Percentiles rank a stretch among this genome's conserved stretches.
Evolutionary conservation across 2,329 filamentous ascomycete genomes (phyloP).

Genomic region (Lasiodiplodia citricola): DNA sequence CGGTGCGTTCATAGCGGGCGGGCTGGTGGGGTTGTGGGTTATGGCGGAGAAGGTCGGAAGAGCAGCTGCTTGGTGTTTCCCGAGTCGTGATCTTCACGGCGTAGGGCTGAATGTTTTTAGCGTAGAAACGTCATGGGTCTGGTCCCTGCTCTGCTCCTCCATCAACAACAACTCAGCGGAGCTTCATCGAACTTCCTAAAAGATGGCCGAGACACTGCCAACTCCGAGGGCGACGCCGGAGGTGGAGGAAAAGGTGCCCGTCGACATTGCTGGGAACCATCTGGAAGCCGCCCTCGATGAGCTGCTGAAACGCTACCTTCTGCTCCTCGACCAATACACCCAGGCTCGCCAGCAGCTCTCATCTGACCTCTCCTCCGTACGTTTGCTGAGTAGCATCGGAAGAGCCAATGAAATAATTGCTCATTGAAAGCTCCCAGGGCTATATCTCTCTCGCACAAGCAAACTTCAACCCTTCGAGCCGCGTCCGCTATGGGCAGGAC

Average conservation of each 20-base stretch:
- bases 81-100: conserved; percentile 8
- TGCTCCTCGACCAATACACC: conserved; percentile 70
- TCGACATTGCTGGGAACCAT: conserved; percentile 26
- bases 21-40: background rate
- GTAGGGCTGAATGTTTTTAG: conserved; percentile 22
- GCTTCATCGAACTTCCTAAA: background rate
- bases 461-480: conserved; percentile 71
- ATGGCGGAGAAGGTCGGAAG: background rate
- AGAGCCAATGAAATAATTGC: background rate
- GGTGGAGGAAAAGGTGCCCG: background rate
- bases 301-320: conserved; percentile 69
- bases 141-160: conserved; percentile 7
- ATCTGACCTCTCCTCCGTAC: conserved; percentile 60
- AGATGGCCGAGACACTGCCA: conserved; percentile 8
- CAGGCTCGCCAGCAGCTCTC: conserved; percentile 61
- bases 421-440: conserved; percentile 38
- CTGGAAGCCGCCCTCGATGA: conserved; percentile 60
- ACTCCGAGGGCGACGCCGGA: background rate
- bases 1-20: conserved; percentile 10
- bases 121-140: conserved; percentile 11
- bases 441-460: conserved; percentile 69
- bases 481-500: conserved; percentile 70
- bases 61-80: conserved; percentile 8
- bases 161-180: background rate
- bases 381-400: background rate